Evolutionary conservation across 1,284 basidiomycete species (phyloP).

Genomic region (Cutaneotrichosporon curvatum): DNA sequence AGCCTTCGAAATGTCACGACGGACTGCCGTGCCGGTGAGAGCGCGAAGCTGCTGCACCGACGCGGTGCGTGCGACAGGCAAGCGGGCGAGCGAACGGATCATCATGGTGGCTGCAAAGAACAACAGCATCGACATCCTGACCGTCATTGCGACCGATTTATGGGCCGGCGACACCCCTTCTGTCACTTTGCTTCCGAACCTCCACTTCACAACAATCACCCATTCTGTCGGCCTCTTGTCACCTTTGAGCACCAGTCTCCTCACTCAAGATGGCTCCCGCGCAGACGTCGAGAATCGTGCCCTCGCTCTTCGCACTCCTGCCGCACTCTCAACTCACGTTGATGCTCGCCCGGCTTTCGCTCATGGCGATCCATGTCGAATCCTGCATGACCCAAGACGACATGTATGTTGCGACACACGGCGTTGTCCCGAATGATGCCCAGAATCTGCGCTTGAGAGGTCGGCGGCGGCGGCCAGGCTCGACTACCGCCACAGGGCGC

Average conservation of each 20-base stretch:
- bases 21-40: neutral
- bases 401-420: slow-evolving; percentile 26
- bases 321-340: slow-evolving; percentile 20
- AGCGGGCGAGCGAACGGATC: slow-evolving; percentile 4
- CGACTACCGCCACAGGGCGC: neutral
- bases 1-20: slow-evolving; percentile 23
- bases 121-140: too few species aligned
- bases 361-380: slow-evolving; percentile 26
- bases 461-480: slow-evolving; percentile 1
- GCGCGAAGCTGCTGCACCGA: neutral
- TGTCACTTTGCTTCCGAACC: slow-evolving; percentile 6
- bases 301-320: slow-evolving; percentile 33
- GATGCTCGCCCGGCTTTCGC: slow-evolving; percentile 29
- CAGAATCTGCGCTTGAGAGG: slow-evolving; percentile 21
- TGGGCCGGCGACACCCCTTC: too few species aligned
- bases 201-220: neutral
- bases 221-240: too few species aligned
- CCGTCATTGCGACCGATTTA: too few species aligned
- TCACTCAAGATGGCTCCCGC: too few species aligned
- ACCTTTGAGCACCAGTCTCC: too few species aligned
- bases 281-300: slow-evolving; percentile 16
- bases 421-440: slow-evolving; percentile 28
- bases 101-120: slow-evolving; percentile 1
- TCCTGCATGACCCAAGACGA: slow-evolving; percentile 23
- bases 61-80: neutral